Percentiles rank a stretch among this genome's conserved stretches.
phyloP scores from a whole-genome alignment of 106 monocot species.

The Acorus calamus region DNA sequence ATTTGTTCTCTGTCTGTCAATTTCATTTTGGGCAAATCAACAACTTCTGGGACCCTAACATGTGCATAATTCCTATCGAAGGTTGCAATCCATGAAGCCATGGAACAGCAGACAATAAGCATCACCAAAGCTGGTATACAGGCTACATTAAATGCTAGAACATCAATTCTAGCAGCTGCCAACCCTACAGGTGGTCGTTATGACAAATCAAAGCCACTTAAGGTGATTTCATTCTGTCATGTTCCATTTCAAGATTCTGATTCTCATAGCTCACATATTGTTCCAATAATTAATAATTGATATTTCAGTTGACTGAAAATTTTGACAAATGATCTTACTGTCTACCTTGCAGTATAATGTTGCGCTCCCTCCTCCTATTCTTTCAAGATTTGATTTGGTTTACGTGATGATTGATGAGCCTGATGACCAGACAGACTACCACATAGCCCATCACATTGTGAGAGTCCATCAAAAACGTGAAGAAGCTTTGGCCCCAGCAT shows the following conservation, averaged over 20 bases:
- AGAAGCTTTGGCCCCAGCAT: constrained; percentile 83
- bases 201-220: constrained; percentile 91
- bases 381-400: constrained; percentile 75
- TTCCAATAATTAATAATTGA: too few species aligned
- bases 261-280: too few species aligned
- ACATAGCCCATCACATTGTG: constrained; percentile 98
- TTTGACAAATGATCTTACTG: too few species aligned
- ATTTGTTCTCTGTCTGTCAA: neutral
- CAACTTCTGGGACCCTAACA: neutral
- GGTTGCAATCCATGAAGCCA: constrained; percentile 99
- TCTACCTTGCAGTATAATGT: constrained; percentile 71
- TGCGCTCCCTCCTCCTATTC: constrained; percentile 73
- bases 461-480: constrained; percentile 92
- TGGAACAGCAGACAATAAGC: constrained; percentile 99
- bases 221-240: constrained; percentile 24
- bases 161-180: constrained; percentile 95
- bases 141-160: constrained; percentile 97
- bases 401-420: constrained; percentile 98
- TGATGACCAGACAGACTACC: constrained; percentile 89
- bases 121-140: constrained; percentile 99
- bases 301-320: too few species aligned
- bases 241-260: too few species aligned
- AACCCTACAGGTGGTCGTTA: constrained; percentile 97
- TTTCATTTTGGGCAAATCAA: neutral
- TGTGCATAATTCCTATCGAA: constrained; percentile 3